Base-by-base conservation (phyloP, 495 filamentous ascomycete genomes). In the Neurospora sp. region DNA sequence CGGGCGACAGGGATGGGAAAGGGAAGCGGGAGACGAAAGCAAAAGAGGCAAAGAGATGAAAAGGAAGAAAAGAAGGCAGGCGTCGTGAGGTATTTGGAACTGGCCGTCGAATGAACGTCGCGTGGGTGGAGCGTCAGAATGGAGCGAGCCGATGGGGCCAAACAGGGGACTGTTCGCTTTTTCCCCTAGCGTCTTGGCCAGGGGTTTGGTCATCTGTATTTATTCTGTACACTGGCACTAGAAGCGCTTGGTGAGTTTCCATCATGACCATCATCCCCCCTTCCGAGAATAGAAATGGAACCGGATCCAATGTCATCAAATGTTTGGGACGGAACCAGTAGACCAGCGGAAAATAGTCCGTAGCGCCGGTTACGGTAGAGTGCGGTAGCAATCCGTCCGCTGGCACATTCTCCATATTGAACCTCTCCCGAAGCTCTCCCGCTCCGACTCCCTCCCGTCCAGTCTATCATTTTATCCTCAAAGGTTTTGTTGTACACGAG, bases 111-210 rank as follows among this genome's bases (percentile, higher is more conserved):
- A 59, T 59, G 22, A 59, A 59, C 68, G 41, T 71, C 74, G 73
- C 70, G 75, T 74, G 53, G 71, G 74, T 77, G 76, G 76, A 74
- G 75, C 48, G 10, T 48, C 44, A 48, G 44, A 22, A 48, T 48
- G 44, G 44, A 48, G 44, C 44, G n/a, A 48, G 44, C 45, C 45
- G 20, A 53, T 53, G 45, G 45, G 45, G 27, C 53, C 53, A 61
- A 31, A 16, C 53, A 35, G 53, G 53, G 48, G 22, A 6, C 20
- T 53, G 45, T 22, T 53, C 45, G 45, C 45, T 53, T 53, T 53
- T 53, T 14, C 20, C 45, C 20, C 53, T 61, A 61, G 22, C 53
- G 53, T 61, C 20, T 8, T 61, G 53, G 6, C 53, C 53, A 39
- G 71, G 48, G 38, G 40, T 69, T 37, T 48, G 42, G 42, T 45